Percentiles rank a stretch among this genome's conserved stretches.
Evolutionary conservation across 495 filamentous ascomycete species (phyloP).

Genomic region (Cercophora sp.): DNA sequence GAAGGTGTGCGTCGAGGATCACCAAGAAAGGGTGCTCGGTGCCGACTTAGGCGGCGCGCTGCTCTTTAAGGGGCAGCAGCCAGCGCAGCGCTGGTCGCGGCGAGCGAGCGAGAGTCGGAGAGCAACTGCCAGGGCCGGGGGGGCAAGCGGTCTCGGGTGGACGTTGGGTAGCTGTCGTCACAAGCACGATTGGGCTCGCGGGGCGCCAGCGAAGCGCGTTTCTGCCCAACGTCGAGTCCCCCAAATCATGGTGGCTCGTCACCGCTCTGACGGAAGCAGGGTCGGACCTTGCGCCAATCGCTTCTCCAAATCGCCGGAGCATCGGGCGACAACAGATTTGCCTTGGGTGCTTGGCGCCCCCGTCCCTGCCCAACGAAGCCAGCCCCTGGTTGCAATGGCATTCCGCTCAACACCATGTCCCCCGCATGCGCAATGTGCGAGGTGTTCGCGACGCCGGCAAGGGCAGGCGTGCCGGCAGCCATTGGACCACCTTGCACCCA

Average conservation of each 20-base stretch:
- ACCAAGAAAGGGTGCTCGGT: neutral
- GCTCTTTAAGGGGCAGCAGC: constrained; percentile 6
- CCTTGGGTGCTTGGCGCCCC: neutral
- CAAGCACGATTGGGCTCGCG: constrained; percentile 8
- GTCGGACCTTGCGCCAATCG: constrained; percentile 28
- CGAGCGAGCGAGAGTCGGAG: constrained; percentile 10
- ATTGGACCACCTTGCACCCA: constrained; percentile 3
- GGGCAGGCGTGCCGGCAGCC: constrained; percentile 8
- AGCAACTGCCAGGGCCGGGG: neutral
- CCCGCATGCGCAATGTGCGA: neutral
- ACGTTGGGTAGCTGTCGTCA: constrained; percentile 9
- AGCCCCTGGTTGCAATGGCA: constrained; percentile 7
- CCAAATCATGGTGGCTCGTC: constrained; percentile 20
- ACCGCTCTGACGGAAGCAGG: constrained; percentile 12
- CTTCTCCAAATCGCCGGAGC: constrained; percentile 5
- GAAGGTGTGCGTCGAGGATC: constrained; percentile 1
- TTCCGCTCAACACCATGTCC: constrained; percentile 11
- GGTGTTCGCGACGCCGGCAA: constrained; percentile 6
- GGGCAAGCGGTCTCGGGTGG: constrained; percentile 1
- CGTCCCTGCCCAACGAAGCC: constrained; percentile 30
- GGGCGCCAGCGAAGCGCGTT: constrained; percentile 20
- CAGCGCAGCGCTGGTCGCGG: neutral
- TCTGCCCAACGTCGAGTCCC: constrained; percentile 21
- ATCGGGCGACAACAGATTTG: constrained; percentile 26
- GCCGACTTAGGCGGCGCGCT: constrained; percentile 3